Evolutionary conservation across 305 asterid species (phyloP).

Genomic region (Fraxinus xanthoxyloides): DNA sequence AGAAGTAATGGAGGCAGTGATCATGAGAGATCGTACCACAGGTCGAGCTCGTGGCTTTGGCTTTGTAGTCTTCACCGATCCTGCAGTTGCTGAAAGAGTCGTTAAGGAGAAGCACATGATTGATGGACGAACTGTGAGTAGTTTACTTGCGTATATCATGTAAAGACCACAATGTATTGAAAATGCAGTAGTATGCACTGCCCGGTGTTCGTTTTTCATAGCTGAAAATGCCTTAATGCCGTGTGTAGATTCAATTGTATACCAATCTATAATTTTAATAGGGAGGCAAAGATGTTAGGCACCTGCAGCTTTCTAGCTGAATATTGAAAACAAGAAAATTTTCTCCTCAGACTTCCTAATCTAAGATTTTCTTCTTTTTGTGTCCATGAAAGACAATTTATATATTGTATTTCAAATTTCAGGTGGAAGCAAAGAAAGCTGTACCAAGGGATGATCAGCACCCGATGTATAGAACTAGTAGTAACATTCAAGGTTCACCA

Average conservation of each 20-base stretch:
- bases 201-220: neutral
- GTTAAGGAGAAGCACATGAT: constrained; percentile 50
- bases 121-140: constrained; percentile 53
- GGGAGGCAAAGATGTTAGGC: neutral
- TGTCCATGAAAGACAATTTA: neutral
- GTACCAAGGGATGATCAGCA: constrained; percentile 52
- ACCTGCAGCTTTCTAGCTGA: neutral
- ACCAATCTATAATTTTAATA: neutral
- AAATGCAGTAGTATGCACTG: neutral
- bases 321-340: neutral
- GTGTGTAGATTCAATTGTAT: neutral
- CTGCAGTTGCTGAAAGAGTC: constrained; percentile 48
- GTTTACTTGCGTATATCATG: neutral
- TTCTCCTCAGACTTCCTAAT: neutral
- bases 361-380: neutral
- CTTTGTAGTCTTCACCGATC: constrained; percentile 47
- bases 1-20: constrained; percentile 48
- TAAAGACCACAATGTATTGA: constrained; percentile 6
- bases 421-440: constrained; percentile 67
- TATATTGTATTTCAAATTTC: constrained; percentile 4
- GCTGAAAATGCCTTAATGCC: neutral
- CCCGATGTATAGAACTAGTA: constrained; percentile 35
- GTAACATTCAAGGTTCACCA: constrained; percentile 49
- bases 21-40: constrained; percentile 47
- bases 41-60: constrained; percentile 63